Conservation (phyloP, 2,329 filamentous ascomycete genomes). For the Neoascochyta sp. region DNA sequence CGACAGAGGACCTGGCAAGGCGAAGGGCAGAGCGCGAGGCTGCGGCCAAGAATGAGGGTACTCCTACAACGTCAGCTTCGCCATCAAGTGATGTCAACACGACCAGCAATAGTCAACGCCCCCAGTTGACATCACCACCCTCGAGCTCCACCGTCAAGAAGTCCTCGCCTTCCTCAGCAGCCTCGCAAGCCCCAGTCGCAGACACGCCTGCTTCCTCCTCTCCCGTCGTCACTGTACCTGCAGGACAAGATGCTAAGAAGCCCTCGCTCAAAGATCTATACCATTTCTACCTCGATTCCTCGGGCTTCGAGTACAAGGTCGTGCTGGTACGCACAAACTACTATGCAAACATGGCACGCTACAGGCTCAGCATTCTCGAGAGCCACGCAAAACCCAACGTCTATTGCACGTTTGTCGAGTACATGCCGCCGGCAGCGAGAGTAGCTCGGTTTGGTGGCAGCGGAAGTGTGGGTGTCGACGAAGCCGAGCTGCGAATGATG, state of each 20-base stretch:
- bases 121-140: neutral
- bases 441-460: too few relatives aligned
- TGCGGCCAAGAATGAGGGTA: conserved; percentile 9
- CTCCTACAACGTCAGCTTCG: conserved; percentile 4
- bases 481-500: conserved; percentile 1
- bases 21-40: conserved; percentile 20
- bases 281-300: conserved; percentile 61
- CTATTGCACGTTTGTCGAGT: conserved; percentile 30
- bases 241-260: conserved; percentile 12
- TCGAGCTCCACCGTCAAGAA: conserved; percentile 1
- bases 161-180: neutral
- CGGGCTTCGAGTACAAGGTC: conserved; percentile 62
- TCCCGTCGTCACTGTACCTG: too few relatives aligned
- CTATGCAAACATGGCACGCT: conserved; percentile 55
- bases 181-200: conserved; percentile 4
- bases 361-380: conserved; percentile 33
- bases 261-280: conserved; percentile 47
- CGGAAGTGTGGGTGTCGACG: neutral
- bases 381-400: conserved; percentile 28
- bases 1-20: conserved; percentile 19
- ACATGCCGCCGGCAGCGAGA: conserved; percentile 15
- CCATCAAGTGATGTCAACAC: neutral
- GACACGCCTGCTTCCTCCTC: neutral
- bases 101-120: conserved; percentile 1
- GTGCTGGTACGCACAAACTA: conserved; percentile 54